A percentile compares a stretch with the other conserved stretches of the same genome.
Evolutionary conservation across 208 protist genomes (phyloP).

Genomic region (Naegleria fowleri): DNA sequence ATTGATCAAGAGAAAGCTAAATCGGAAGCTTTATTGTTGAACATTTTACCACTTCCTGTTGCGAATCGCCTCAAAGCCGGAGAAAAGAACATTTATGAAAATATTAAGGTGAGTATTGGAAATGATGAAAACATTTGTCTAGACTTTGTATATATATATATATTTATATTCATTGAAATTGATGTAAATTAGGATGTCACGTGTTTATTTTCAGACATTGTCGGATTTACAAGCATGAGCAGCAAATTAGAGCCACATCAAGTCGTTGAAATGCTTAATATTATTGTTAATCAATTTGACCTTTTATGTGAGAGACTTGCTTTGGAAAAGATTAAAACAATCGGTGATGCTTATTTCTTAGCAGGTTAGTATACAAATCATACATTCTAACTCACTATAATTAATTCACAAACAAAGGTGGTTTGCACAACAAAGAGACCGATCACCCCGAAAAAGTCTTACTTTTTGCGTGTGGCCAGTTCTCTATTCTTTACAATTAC

Average conservation of each 20-base stretch:
- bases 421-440: not conserved
- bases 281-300: slow-evolving; percentile 24
- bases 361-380: not conserved
- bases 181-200: not conserved
- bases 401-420: not conserved
- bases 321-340: slow-evolving; percentile 36
- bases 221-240: slow-evolving; percentile 9
- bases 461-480: not conserved
- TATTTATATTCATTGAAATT: too few species aligned
- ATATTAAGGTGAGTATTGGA: too few species aligned
- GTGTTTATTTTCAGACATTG: slow-evolving; percentile 16
- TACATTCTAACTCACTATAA: slow-evolving; percentile 5
- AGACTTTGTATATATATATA: too few species aligned
- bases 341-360: not conserved
- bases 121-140: too few species aligned
- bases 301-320: too few species aligned
- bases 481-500: not conserved
- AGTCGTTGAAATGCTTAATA: slow-evolving; percentile 5
- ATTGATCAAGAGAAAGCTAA: not conserved
- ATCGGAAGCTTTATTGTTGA: not conserved
- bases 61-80: not conserved
- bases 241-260: not conserved
- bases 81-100: not conserved
- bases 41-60: not conserved
- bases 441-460: not conserved